A percentile compares a stretch with the other conserved stretches of the same genome.
Evolutionary conservation across 2,329 filamentous ascomycete species (phyloP).

Genomic region (Purpureocillium lavendulum): DNA sequence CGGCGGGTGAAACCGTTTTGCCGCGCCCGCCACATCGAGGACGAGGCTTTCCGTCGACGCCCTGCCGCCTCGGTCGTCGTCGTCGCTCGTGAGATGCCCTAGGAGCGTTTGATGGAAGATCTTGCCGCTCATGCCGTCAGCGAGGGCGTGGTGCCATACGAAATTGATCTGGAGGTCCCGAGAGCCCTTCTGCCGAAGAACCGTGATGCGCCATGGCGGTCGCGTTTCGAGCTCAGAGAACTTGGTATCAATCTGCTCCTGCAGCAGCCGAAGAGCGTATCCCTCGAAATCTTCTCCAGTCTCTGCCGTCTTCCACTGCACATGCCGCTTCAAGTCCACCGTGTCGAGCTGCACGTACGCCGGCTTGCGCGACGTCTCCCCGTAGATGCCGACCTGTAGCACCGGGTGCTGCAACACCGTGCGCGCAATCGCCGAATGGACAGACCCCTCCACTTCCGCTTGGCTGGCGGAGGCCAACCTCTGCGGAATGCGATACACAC

Average conservation of each 20-base stretch:
- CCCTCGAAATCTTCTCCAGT: neutral
- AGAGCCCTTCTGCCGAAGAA: neutral
- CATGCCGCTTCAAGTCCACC: neutral
- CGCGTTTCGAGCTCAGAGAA: neutral
- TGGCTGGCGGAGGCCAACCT: neutral
- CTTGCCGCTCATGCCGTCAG: constrained; percentile 12
- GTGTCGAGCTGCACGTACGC: neutral
- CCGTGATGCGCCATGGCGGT: neutral
- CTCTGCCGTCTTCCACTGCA: neutral
- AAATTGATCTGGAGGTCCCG: constrained; percentile 7
- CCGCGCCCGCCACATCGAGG: neutral
- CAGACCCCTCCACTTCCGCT: neutral
- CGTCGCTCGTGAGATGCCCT: neutral
- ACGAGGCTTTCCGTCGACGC: neutral
- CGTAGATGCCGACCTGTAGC: neutral
- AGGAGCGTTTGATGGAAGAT: constrained; percentile 12
- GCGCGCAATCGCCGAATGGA: neutral
- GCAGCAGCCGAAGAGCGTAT: neutral
- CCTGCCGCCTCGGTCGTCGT: neutral
- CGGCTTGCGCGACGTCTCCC: neutral
- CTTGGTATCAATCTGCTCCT: neutral
- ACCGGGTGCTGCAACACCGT: neutral
- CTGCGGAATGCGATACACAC: neutral
- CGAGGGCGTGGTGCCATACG: constrained; percentile 8
- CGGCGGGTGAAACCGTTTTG: neutral